These are phyloP conservation scores for Backusella morwellensis DNA, from an alignment of 192 early-diverging fungal genomes.

Conservation along the genomic window DNA sequence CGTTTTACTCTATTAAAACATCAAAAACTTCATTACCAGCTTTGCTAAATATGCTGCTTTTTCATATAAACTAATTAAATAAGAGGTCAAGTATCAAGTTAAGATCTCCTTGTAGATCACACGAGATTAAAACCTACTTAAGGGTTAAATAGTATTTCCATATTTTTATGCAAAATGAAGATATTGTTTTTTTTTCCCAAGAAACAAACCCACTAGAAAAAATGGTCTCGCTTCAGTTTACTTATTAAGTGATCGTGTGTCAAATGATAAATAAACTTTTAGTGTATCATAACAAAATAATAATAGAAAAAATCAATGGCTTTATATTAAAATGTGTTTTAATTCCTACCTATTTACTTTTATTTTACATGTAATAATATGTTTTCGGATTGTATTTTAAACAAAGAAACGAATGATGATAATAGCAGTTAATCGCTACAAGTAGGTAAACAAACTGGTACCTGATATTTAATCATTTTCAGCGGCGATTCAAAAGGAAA, in stretches of 20 bases:
- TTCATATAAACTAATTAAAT: too few relatives aligned
- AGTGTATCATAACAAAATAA: not conserved
- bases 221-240: not conserved
- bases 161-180: not conserved
- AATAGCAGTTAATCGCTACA: not conserved
- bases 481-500: not conserved
- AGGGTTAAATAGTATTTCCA: not conserved
- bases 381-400: not conserved
- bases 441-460: not conserved
- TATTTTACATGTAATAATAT: not conserved
- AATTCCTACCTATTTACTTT: not conserved
- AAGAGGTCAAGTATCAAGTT: too few relatives aligned
- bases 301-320: not conserved
- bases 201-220: not conserved
- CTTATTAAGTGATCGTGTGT: not conserved
- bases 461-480: not conserved
- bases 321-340: not conserved
- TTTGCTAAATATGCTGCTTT: too few relatives aligned
- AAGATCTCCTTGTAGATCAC: too few relatives aligned
- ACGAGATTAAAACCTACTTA: not conserved
- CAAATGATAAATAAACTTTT: not conserved
- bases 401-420: not conserved
- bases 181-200: not conserved
- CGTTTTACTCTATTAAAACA: too few relatives aligned
- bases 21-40: too few relatives aligned